A percentile compares a stretch with the other conserved stretches of the same genome.
These are phyloP conservation scores for Claviceps quebecensis DNA, from an alignment of 2,329 filamentous ascomycete genomes.

Conservation along the genomic window DNA sequence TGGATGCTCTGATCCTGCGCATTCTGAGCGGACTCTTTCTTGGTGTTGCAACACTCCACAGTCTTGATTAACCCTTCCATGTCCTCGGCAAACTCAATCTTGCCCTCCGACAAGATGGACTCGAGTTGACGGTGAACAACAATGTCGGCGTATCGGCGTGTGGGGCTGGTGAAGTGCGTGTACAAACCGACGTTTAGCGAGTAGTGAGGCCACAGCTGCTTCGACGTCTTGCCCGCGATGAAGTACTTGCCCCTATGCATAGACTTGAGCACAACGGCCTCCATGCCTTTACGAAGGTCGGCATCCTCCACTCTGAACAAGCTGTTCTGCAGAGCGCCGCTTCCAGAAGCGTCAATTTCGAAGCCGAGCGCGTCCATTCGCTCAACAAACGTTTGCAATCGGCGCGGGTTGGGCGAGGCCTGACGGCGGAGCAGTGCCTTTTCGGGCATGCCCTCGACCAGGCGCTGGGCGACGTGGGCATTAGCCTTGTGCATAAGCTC, in stretches of 20 bases:
- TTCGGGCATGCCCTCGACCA: constrained; percentile 67
- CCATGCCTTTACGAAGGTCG: constrained; percentile 92
- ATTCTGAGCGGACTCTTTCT: constrained; percentile 95
- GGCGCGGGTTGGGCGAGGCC: constrained; percentile 69
- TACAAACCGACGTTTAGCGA: constrained; percentile 85
- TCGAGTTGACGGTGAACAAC: constrained; percentile 93
- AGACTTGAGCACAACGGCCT: constrained; percentile 85
- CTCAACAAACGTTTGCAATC: constrained; percentile 80
- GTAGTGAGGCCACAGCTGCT: constrained; percentile 76
- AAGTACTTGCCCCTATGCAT: constrained; percentile 97
- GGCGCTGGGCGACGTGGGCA: constrained; percentile 71
- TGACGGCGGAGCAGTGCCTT: constrained; percentile 88
- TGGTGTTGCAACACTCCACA: constrained; percentile 91
- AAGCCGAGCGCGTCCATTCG: constrained; percentile 87
- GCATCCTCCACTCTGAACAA: constrained; percentile 83
- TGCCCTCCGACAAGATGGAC: constrained; percentile 65
- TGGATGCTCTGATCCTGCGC: constrained; percentile 98
- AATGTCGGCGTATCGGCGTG: constrained; percentile 86
- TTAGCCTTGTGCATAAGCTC: constrained; percentile 93
- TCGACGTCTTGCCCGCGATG: constrained; percentile 63
- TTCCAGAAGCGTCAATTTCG: constrained; percentile 78
- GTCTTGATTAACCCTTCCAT: constrained; percentile 81
- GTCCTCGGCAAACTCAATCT: constrained; percentile 78
- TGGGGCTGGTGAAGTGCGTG: constrained; percentile 95
- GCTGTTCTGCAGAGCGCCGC: constrained; percentile 83